Evolutionary conservation across 192 early-diverging fungal species (phyloP).

Genomic region (Backusella tuberculispora): DNA sequence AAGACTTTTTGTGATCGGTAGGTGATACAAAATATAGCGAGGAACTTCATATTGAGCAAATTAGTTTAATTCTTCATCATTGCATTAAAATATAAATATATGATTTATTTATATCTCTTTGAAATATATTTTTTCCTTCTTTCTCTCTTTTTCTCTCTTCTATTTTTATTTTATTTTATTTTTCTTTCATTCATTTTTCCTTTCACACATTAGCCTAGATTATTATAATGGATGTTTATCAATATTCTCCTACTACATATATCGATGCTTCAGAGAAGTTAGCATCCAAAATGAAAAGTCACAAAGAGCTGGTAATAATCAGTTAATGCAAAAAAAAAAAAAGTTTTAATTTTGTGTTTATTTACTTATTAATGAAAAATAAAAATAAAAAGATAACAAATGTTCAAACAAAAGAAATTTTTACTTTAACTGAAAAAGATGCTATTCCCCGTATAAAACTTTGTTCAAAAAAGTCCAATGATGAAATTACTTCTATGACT

Average conservation of each 20-base stretch:
- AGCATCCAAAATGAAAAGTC: neutral
- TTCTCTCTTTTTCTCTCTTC: neutral
- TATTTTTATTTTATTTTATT: neutral
- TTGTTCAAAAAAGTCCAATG: conserved; percentile 1
- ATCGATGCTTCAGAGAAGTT: neutral
- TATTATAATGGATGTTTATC: conserved; percentile 1
- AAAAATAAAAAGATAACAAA: neutral
- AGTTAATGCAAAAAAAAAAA: neutral
- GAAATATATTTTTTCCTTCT: neutral
- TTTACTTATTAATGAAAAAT: neutral
- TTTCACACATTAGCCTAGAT: neutral
- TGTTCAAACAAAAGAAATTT: conserved; percentile 12
- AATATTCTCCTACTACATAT: conserved; percentile 4
- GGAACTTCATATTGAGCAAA: neutral
- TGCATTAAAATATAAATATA: neutral
- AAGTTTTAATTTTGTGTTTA: neutral
- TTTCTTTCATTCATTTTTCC: neutral
- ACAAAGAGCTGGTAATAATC: neutral
- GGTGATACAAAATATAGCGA: neutral
- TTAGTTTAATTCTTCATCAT: conserved; percentile 12
- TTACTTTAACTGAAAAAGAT: neutral
- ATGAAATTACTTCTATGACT: conserved; percentile 18
- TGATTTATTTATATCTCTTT: conserved; percentile 2
- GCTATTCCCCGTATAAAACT: conserved; percentile 9
- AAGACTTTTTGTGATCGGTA: conserved; percentile 9